These are phyloP conservation scores for Echeveria elegans DNA, from an alignment of 164 flowering plant genomes.

Conservation along the genomic window DNA sequence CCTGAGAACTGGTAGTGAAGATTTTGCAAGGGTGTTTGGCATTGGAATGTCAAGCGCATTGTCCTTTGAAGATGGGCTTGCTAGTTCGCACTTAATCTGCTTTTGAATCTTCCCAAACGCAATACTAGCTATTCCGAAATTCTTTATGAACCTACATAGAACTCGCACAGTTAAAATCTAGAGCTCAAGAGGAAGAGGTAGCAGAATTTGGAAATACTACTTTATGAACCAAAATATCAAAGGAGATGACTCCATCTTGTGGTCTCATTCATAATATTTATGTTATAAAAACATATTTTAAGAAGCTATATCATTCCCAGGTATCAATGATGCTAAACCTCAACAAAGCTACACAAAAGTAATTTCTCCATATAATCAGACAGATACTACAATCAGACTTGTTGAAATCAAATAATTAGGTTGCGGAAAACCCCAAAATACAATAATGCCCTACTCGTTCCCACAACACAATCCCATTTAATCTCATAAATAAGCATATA, in stretches of 20 bases:
- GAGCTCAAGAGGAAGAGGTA: background rate
- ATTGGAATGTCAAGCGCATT: background rate
- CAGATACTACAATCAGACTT: no score
- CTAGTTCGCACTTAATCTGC: conserved; percentile 51
- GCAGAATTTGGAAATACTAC: background rate
- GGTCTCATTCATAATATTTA: background rate
- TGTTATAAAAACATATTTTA: background rate
- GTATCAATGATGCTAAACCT: background rate
- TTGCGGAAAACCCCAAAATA: conserved; percentile 8
- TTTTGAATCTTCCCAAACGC: conserved; percentile 66
- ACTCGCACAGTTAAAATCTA: background rate
- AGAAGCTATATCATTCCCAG: background rate
- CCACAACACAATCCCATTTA: conserved; percentile 16
- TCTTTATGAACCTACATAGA: conserved; percentile 47
- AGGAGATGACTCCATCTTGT: background rate
- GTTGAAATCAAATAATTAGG: no score
- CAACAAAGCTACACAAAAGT: background rate
- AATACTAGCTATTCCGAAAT: conserved; percentile 35
- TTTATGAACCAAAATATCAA: no score
- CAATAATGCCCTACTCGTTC: background rate
- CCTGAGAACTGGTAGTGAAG: conserved; percentile 8
- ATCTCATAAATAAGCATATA: background rate
- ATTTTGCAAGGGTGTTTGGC: background rate
- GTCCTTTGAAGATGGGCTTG: conserved; percentile 15
- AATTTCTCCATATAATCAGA: no score